Percentiles rank a stretch among this genome's conserved stretches.
phyloP scores from a whole-genome alignment of 139 green algal genomes.

The Closterium sp. region DNA sequence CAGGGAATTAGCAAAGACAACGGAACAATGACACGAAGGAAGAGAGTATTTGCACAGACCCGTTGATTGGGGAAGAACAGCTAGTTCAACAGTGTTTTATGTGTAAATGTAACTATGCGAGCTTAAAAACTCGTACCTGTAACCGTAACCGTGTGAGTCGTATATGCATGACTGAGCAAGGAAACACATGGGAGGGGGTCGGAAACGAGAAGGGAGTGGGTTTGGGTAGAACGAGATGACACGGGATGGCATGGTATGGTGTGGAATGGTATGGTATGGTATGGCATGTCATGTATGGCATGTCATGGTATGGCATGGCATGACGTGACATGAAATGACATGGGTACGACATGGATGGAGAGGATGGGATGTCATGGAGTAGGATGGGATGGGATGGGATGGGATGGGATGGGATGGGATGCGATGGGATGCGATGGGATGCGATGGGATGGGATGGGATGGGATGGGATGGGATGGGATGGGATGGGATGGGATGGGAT shows the following conservation, averaged over 20 bases:
- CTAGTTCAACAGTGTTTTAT: not conserved
- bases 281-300: too few relatives aligned
- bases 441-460: conserved; percentile 12
- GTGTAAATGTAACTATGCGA: too few relatives aligned
- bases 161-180: too few relatives aligned
- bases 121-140: too few relatives aligned
- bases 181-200: not conserved
- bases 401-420: conserved; percentile 7
- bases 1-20: too few relatives aligned
- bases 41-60: not conserved
- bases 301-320: too few relatives aligned
- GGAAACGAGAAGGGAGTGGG: too few relatives aligned
- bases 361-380: not conserved
- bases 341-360: not conserved
- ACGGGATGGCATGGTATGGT: too few relatives aligned
- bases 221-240: too few relatives aligned
- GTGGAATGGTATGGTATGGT: too few relatives aligned
- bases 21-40: not conserved
- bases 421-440: not conserved
- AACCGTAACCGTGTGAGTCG: too few relatives aligned
- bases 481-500: conserved; percentile 9
- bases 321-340: not conserved
- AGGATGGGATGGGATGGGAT: conserved; percentile 12
- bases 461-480: conserved; percentile 14
- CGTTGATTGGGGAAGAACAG: not conserved